Base-by-base conservation (phyloP, 129 eudicot genomes). In the Saposhnikovia divaricata region DNA sequence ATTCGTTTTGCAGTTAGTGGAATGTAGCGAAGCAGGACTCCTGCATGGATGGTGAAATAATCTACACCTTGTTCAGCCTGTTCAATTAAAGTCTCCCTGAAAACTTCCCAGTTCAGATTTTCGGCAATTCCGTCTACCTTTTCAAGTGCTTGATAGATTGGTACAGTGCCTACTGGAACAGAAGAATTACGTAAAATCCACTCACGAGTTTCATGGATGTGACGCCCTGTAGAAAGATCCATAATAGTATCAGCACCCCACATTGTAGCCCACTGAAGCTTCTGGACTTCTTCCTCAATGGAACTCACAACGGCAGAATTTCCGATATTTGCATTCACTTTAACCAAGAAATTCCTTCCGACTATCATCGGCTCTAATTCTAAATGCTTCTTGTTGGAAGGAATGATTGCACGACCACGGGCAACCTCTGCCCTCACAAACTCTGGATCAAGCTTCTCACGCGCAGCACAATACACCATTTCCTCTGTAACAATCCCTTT, bases 61-160 rank as follows among this genome's bases (percentile, higher is more conserved):
- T 96, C 99, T 2, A 96, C 99, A 82, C 99, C 99, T 77, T 96
- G 99, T 53, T 96, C 99, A 46, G 99, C 99, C 78, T 96, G 99
- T 66, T 96, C 99, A 69, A 96, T 96, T 89, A 96, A 84, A 7
- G 98, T 92, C n/a, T 92, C 99, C 42, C 93, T 85, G 70, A 96
- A 96, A 68, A 92, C 97, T 82, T 96, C 98, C 99, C 99, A 96
- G 72, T 57, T 96, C 72, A 96, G 81, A 84, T 96, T 85, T 81
- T 96, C 99, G 2, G 98, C 99, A 9, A 96, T 87, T 10, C 99
- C 99, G 13, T 92, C 82, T 39, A 96, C 98, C 86, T 92, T 96
- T 72, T 96, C 98, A 3, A 95, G 88, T 6, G 98, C 98, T 85
- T 95, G 98, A 73, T 95, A 95, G 72, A 95, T 89, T n/a, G 99